These are phyloP conservation scores for Acanthamoeba lenticulata DNA, from an alignment of 208 protist genomes.

Conservation along the genomic window DNA sequence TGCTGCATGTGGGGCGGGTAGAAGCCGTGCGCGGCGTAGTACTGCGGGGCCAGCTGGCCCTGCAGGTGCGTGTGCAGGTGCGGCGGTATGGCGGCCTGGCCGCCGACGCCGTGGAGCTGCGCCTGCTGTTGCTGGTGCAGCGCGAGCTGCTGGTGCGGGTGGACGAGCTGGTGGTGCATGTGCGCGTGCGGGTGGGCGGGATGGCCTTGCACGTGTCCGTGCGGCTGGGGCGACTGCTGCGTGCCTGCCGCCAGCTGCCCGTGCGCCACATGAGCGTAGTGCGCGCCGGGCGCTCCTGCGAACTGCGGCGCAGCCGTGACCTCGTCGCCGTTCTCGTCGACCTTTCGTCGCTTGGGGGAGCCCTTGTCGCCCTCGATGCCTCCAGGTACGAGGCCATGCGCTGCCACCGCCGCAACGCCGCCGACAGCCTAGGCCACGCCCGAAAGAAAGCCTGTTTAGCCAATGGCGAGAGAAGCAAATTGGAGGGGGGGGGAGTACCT, in stretches of 20 bases:
- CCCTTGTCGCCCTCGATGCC: not conserved
- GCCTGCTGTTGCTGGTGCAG: not conserved
- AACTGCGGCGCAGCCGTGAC: not conserved
- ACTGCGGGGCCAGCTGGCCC: not conserved
- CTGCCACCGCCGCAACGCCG: not conserved
- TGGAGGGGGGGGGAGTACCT: too few species aligned
- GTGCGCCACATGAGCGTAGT: not conserved
- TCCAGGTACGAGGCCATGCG: not conserved
- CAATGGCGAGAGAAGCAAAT: too few species aligned
- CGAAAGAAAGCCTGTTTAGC: too few species aligned
- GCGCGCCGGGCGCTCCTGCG: not conserved
- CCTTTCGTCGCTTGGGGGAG: constrained; percentile 19
- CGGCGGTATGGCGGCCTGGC: not conserved
- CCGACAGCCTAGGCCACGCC: not conserved
- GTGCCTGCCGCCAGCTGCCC: not conserved
- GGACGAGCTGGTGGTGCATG: not conserved
- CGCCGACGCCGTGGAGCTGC: not conserved
- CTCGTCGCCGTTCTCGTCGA: constrained; percentile 22
- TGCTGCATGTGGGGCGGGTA: not conserved
- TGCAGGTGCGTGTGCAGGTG: constrained; percentile 5
- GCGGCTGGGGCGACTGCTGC: not conserved
- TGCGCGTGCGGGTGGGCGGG: not conserved
- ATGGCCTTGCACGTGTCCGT: not conserved
- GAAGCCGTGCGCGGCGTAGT: not conserved
- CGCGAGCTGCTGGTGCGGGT: not conserved